Evolutionary conservation across 805 yeast species (phyloP).

Genomic region (Ogataea salicorniae): DNA sequence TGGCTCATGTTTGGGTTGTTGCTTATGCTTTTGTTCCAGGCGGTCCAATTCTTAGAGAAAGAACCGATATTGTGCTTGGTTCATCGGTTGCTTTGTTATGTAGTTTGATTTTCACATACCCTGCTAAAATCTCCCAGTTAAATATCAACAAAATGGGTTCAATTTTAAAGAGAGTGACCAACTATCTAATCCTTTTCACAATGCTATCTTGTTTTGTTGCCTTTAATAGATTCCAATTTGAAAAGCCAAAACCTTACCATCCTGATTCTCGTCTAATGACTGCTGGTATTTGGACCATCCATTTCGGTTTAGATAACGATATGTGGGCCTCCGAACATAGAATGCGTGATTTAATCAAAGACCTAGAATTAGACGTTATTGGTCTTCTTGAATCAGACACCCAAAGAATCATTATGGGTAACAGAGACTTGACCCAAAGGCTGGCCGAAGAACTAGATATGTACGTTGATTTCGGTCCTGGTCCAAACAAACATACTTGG

Average conservation of each 20-base stretch:
- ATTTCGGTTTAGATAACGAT: constrained; percentile 94
- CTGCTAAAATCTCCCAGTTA: constrained; percentile 1
- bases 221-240: constrained; percentile 51
- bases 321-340: constrained; percentile 96
- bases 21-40: constrained; percentile 98
- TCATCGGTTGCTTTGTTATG: constrained; percentile 47
- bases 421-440: constrained; percentile 87
- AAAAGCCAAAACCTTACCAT: constrained; percentile 62
- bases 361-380: constrained; percentile 84
- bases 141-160: constrained; percentile 5
- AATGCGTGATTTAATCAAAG: constrained; percentile 77
- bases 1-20: constrained; percentile 94
- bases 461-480: constrained; percentile 97
- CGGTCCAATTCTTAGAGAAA: constrained; percentile 81
- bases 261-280: constrained; percentile 71
- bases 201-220: constrained; percentile 48
- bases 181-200: constrained; percentile 31
- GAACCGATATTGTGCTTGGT: constrained; percentile 71
- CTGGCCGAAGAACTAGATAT: constrained; percentile 88
- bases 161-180: constrained; percentile 16
- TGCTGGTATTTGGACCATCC: constrained; percentile 98
- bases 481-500: constrained; percentile 98
- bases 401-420: constrained; percentile 90
- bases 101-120: constrained; percentile 43
- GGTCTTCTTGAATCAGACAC: constrained; percentile 93